A percentile compares a stretch with the other conserved stretches of the same genome.
Conservation (phyloP, 2,329 filamentous ascomycete genomes). For the Apiospora malaysiana region DNA sequence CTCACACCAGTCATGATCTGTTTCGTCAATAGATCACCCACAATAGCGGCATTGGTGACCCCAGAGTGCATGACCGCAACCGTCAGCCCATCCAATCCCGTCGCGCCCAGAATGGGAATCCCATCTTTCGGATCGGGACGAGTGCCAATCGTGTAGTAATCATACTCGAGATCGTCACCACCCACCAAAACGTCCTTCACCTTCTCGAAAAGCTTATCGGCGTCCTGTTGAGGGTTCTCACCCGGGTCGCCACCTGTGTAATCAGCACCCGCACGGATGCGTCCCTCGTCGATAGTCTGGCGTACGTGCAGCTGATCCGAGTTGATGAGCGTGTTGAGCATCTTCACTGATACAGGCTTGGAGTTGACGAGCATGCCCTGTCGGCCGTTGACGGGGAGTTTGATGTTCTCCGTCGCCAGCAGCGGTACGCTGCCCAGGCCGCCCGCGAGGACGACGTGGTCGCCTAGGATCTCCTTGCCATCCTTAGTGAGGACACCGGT, state of each 20-base stretch:
- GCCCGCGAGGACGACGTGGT: conserved; percentile 39
- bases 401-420: conserved; percentile 32
- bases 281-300: conserved; percentile 36
- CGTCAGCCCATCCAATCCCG: conserved; percentile 35
- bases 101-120: conserved; percentile 36
- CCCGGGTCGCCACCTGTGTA: conserved; percentile 34
- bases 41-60: conserved; percentile 35
- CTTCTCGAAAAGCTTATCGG: conserved; percentile 32
- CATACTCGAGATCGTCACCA: conserved; percentile 33
- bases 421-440: conserved; percentile 37
- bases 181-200: conserved; percentile 30
- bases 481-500: conserved; percentile 27
- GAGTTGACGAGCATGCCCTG: conserved; percentile 39
- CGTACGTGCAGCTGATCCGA: conserved; percentile 36
- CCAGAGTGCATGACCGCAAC: conserved; percentile 42
- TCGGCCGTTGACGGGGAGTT: conserved; percentile 32
- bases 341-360: conserved; percentile 29
- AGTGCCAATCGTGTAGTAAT: conserved; percentile 38
- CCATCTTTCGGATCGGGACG: conserved; percentile 37
- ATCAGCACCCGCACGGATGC: conserved; percentile 33
- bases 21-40: conserved; percentile 33
- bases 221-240: conserved; percentile 32
- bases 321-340: conserved; percentile 34
- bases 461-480: conserved; percentile 22
- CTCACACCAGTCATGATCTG: conserved; percentile 29